phyloP scores from a whole-genome alignment of 495 filamentous ascomycete species.

The Aspergillus hancockii region DNA sequence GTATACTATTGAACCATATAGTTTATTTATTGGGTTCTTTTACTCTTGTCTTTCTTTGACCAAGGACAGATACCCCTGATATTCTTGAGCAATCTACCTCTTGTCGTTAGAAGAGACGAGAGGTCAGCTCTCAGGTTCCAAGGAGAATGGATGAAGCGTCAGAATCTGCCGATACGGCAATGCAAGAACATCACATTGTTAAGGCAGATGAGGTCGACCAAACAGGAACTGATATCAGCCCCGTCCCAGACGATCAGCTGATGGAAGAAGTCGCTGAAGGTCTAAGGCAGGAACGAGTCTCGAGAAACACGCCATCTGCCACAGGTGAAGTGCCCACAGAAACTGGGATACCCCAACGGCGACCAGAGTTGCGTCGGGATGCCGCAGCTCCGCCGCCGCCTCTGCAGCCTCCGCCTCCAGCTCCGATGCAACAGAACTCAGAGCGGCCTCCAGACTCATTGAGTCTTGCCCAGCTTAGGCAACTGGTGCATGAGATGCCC shows the following conservation, averaged over 20 bases:
- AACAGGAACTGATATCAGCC: conserved; percentile 53
- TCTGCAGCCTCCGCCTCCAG: conserved; percentile 59
- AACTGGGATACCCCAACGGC: conserved; percentile 27
- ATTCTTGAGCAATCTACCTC: conserved; percentile 4
- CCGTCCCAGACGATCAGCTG: conserved; percentile 49
- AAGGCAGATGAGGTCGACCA: conserved; percentile 58
- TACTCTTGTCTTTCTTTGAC: neutral
- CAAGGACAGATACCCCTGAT: neutral
- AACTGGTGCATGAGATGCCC: conserved; percentile 80
- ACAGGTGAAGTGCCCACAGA: conserved; percentile 14
- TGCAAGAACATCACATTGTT: conserved; percentile 47
- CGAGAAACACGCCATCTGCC: conserved; percentile 14
- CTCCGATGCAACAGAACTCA: conserved; percentile 45
- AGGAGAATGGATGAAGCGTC: conserved; percentile 35
- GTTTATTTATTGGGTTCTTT: neutral
- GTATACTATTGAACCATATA: neutral
- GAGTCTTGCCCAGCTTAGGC: conserved; percentile 76
- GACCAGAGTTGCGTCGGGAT: conserved; percentile 60
- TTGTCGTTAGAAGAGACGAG: conserved; percentile 11
- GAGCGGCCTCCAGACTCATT: conserved; percentile 69
- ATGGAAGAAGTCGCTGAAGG: conserved; percentile 51
- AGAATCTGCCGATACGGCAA: conserved; percentile 21
- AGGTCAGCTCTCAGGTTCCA: neutral
- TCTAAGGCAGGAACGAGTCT: conserved; percentile 46
- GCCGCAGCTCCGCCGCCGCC: conserved; percentile 57